Evolutionary conservation across 441 rosid genomes (phyloP), one percentile per base, ranked within the genome.

Genomic region (Codiaeum variegatum): DNA sequence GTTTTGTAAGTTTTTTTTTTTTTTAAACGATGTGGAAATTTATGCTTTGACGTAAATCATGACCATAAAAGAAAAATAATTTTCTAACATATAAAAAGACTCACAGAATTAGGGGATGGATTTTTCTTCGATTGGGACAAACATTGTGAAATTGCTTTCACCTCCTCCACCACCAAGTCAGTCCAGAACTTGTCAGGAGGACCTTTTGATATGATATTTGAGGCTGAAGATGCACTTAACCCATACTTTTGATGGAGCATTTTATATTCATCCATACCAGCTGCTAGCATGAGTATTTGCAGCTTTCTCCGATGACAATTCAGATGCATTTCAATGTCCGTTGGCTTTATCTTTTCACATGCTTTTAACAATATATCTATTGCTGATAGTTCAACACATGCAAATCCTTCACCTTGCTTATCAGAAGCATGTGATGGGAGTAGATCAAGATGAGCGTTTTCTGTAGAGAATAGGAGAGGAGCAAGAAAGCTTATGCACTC

Each of bases 301-400:
- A 96, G 87, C 85, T 96, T 96, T 78, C 97, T 80, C 72, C 81
- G 82, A 69, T 87, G 97, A 86, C 93, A 86, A 73, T 82, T 90
- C 81, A 91, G 77, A 84, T 80, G 84, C 59, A 89, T 83, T 79
- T 90, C 99, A 67, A 66, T 66, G 73, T 89, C 80, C 76, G 80
- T 83, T 62, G 90, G 87, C 65, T 86, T 84, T 78, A 82, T 76
- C 82, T 86, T 87, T 81, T 87, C 86, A 79, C 98, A 88, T 63
- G 97, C 92, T 78, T 86, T 83, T 67, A 90, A 81, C 79, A 90
- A 83, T 65, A 87, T 70, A 62, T 90, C 91, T 66, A 96, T 78
- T 24, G 97, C 97, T 68, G 87, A 85, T 47, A 93, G 82, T 85
- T 96, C 99, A 72, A 78, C 79, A 78, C 81, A 69, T 56, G 89